phyloP scores from a whole-genome alignment of 2,329 filamentous ascomycete genomes.

The Colletotrichum endophyticum region DNA sequence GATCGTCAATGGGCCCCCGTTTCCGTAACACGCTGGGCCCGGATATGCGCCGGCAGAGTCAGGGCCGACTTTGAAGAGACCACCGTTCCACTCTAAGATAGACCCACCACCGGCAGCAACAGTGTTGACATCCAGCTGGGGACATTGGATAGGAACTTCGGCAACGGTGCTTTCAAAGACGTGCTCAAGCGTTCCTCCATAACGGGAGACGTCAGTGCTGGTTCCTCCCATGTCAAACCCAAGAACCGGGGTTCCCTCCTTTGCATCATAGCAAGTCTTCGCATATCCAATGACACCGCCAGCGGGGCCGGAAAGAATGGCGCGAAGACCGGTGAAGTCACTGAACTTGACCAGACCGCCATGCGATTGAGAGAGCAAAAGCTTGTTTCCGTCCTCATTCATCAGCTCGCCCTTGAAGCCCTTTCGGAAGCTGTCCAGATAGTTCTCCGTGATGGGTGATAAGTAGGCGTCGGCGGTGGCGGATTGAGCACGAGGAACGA shows the following conservation, averaged over 20 bases:
- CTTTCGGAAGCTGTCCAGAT: slow-evolving; percentile 37
- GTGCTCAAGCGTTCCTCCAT: slow-evolving; percentile 51
- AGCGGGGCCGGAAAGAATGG: slow-evolving; percentile 75
- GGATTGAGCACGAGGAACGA: slow-evolving; percentile 46
- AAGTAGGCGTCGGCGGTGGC: slow-evolving; percentile 49
- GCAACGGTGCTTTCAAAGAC: slow-evolving; percentile 78
- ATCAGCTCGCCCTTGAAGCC: slow-evolving; percentile 65
- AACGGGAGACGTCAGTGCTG: slow-evolving; percentile 75
- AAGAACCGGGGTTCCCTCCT: slow-evolving; percentile 72
- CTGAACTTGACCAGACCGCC: slow-evolving; percentile 57
- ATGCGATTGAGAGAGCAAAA: slow-evolving; percentile 52
- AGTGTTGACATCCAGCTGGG: slow-evolving; percentile 83
- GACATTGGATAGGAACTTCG: slow-evolving; percentile 78
- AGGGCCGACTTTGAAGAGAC: slow-evolving; percentile 75
- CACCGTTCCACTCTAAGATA: slow-evolving; percentile 72
- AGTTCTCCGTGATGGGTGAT: slow-evolving; percentile 40
- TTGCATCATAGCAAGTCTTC: slow-evolving; percentile 71
- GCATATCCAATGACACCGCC: slow-evolving; percentile 80
- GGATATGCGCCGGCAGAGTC: slow-evolving; percentile 75
- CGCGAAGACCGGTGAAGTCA: slow-evolving; percentile 71
- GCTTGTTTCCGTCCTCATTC: slow-evolving; percentile 27
- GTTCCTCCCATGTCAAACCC: slow-evolving; percentile 78
- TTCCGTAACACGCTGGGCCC: slow-evolving; percentile 74
- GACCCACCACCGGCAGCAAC: slow-evolving; percentile 78
- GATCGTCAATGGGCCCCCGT: slow-evolving; percentile 72